Conservation (phyloP, 805 yeast genomes). For the Teunomyces cretensis region DNA sequence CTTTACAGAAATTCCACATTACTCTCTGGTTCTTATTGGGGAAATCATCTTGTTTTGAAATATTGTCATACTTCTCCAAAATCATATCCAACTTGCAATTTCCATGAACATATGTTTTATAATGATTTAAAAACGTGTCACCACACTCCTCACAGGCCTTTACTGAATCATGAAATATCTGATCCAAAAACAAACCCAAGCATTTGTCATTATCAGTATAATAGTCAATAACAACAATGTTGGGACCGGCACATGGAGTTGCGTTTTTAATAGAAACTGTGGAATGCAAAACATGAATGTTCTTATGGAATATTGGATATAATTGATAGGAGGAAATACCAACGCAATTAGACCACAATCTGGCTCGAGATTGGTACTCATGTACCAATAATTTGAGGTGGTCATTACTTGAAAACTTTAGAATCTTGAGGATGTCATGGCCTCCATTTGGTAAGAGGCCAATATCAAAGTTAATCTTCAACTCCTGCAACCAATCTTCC, state of each 20-base stretch:
- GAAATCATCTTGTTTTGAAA: conserved; percentile 18
- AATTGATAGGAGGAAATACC: conserved; percentile 37
- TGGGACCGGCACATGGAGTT: conserved; percentile 93
- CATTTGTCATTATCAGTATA: conserved; percentile 91
- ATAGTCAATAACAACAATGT: conserved; percentile 75
- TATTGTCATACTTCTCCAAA: conserved; percentile 50
- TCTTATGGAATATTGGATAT: conserved; percentile 63
- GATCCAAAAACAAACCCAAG: conserved; percentile 85
- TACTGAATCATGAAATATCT: conserved; percentile 64
- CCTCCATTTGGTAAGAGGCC: conserved; percentile 38
- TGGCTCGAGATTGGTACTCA: conserved; percentile 45
- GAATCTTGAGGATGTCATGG: conserved; percentile 35
- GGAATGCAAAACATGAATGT: conserved; percentile 73
- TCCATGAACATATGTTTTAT: conserved; percentile 86
- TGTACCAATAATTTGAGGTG: conserved; percentile 46
- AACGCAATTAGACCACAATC: conserved; percentile 48
- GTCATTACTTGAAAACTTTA: conserved; percentile 36
- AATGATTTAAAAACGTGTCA: conserved; percentile 67
- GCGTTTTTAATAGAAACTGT: conserved; percentile 80
- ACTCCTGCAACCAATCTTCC: conserved; percentile 22
- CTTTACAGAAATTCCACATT: conserved; percentile 90
- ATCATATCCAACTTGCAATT: conserved; percentile 76
- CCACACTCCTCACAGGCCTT: conserved; percentile 81
- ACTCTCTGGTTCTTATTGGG: conserved; percentile 54
- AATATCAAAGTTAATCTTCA: conserved; percentile 24